Percentiles rank a stretch among this genome's conserved stretches.
These are phyloP conservation scores for Fusarium buharicum DNA, from an alignment of 2,329 filamentous ascomycete species.

Conservation along the genomic window DNA sequence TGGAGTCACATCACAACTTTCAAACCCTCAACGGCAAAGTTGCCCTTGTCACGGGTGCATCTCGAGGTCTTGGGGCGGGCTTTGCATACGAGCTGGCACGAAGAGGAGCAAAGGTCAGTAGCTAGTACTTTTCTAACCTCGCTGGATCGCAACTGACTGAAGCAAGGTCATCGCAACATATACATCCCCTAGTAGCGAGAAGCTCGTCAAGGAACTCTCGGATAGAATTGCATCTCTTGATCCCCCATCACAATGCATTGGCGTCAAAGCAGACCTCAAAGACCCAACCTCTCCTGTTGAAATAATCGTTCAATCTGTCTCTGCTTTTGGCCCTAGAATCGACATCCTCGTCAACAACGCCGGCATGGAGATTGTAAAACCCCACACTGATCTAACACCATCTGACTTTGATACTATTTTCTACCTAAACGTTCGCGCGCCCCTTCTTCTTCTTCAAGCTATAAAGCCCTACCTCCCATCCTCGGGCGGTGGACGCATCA, in stretches of 20 bases:
- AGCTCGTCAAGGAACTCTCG: constrained; percentile 8
- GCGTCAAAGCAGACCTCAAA: constrained; percentile 17
- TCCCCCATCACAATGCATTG: constrained; percentile 15
- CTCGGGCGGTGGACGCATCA: constrained; percentile 10
- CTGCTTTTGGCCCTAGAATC: constrained; percentile 4
- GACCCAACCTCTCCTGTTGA: background rate
- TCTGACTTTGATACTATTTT: constrained; percentile 28
- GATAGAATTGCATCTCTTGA: constrained; percentile 12
- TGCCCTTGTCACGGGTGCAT: constrained; percentile 26
- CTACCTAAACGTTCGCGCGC: constrained; percentile 30
- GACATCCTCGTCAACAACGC: constrained; percentile 31
- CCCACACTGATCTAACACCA: constrained; percentile 3
- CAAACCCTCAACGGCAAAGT: constrained; percentile 32
- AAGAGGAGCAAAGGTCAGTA: constrained; percentile 26
- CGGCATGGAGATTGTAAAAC: constrained; percentile 28
- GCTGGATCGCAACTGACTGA: background rate
- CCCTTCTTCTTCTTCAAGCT: constrained; percentile 21
- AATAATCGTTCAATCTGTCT: constrained; percentile 5
- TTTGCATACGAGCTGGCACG: constrained; percentile 28
- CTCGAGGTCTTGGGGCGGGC: constrained; percentile 24
- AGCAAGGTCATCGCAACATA: constrained; percentile 25
- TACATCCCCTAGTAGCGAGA: constrained; percentile 22
- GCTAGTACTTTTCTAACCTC: fast-evolving
- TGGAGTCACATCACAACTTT: constrained; percentile 9
- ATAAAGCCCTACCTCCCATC: constrained; percentile 7